Percentiles rank a stretch among this genome's conserved stretches.
Evolutionary conservation across 805 yeast genomes (phyloP).

Genomic region (Pichia occidentalis): DNA sequence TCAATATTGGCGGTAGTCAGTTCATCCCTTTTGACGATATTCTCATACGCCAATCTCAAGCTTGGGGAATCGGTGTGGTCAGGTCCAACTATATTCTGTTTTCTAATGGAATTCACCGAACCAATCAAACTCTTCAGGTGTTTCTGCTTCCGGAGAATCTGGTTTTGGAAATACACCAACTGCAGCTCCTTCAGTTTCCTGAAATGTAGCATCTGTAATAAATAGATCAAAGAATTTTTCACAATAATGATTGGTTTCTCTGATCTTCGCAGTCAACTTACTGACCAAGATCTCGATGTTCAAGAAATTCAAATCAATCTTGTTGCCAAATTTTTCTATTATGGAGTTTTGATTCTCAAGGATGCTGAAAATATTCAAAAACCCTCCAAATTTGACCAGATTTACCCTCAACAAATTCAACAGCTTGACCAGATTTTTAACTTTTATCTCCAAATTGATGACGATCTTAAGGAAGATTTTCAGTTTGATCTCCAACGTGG

Average conservation of each 20-base stretch:
- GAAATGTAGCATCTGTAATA: conserved; percentile 40
- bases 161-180: conserved; percentile 35
- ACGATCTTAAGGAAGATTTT: conserved; percentile 15
- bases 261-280: conserved; percentile 36
- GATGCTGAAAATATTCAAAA: conserved; percentile 48
- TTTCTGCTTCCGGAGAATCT: conserved; percentile 33
- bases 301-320: conserved; percentile 43
- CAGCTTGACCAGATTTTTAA: conserved; percentile 34
- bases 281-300: conserved; percentile 40
- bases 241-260: conserved; percentile 47
- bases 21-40: conserved; percentile 15
- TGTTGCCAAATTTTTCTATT: conserved; percentile 48
- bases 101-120: conserved; percentile 3
- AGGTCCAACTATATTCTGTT: conserved; percentile 2
- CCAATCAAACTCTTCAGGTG: conserved; percentile 22
- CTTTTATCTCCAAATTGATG: conserved; percentile 30
- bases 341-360: conserved; percentile 31
- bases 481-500: conserved; percentile 23
- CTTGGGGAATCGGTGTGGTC: conserved; percentile 28
- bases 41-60: conserved; percentile 26
- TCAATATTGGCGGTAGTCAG: conserved; percentile 11
- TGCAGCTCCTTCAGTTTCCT: conserved; percentile 49
- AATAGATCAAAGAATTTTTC: conserved; percentile 37
- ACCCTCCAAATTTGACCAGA: conserved; percentile 49
- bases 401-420: conserved; percentile 34